Evolutionary conservation across 2,329 filamentous ascomycete genomes (phyloP).

Genomic region (Ascochyta viciae-villosae): DNA sequence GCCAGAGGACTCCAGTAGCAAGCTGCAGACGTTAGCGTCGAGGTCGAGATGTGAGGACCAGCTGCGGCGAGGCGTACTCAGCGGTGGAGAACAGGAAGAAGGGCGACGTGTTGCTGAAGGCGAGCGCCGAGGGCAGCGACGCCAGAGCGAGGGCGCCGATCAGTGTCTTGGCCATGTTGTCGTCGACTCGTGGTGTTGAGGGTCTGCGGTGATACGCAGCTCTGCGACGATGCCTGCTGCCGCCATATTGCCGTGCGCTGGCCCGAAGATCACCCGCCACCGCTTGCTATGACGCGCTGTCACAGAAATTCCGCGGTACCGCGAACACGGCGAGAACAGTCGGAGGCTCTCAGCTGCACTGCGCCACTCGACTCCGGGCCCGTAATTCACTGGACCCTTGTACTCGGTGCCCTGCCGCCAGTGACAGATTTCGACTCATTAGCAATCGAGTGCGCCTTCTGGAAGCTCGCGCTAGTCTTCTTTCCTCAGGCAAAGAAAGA

Average conservation of each 20-base stretch:
- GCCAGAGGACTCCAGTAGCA: conserved; percentile 35
- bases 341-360: conserved; percentile 11
- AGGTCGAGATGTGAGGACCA: conserved; percentile 16
- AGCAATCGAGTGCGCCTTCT: conserved; percentile 7
- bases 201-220: conserved; percentile 19
- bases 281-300: conserved; percentile 36
- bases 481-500: not conserved
- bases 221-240: conserved; percentile 14
- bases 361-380: conserved; percentile 15
- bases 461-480: conserved; percentile 11
- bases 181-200: conserved; percentile 21
- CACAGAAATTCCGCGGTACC: conserved; percentile 24
- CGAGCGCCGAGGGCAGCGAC: conserved; percentile 65
- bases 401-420: conserved; percentile 16
- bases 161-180: conserved; percentile 54
- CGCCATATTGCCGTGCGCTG: conserved; percentile 1
- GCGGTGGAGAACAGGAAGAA: conserved; percentile 88
- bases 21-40: conserved; percentile 39
- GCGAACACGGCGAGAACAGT: conserved; percentile 9
- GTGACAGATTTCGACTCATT: conserved; percentile 22
- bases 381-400: conserved; percentile 6
- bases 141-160: conserved; percentile 59
- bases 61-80: conserved; percentile 64
- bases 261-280: conserved; percentile 12
- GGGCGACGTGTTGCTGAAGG: conserved; percentile 86